phyloP scores from a whole-genome alignment of 495 filamentous ascomycete species.

The Halenospora varia region DNA sequence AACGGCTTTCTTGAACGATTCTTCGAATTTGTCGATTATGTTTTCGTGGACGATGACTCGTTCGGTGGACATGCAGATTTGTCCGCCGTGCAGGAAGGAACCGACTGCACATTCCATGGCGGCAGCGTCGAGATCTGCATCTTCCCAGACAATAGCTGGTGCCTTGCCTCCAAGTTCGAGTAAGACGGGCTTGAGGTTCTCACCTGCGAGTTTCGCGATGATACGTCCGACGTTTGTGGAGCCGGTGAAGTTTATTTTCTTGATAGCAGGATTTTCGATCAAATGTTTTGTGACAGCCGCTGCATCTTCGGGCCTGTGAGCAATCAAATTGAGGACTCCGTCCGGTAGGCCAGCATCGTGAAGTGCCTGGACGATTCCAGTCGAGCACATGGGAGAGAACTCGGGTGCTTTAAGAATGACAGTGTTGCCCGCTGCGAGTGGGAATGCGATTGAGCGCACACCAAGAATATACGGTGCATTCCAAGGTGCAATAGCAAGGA shows the following conservation, averaged over 20 bases:
- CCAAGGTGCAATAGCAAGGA: conserved; percentile 84
- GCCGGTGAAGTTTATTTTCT: conserved; percentile 69
- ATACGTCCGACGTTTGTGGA: conserved; percentile 54
- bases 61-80: conserved; percentile 93
- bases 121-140: conserved; percentile 58
- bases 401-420: conserved; percentile 76
- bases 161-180: conserved; percentile 69
- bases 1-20: conserved; percentile 45
- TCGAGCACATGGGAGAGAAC: conserved; percentile 69
- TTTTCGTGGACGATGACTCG: conserved; percentile 76
- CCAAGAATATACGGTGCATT: conserved; percentile 74
- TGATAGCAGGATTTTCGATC: conserved; percentile 49
- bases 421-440: conserved; percentile 81
- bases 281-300: conserved; percentile 50
- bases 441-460: conserved; percentile 61
- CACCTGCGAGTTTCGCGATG: conserved; percentile 53
- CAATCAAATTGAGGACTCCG: conserved; percentile 56
- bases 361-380: conserved; percentile 64
- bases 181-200: conserved; percentile 63
- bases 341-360: conserved; percentile 66
- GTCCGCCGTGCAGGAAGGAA: conserved; percentile 59
- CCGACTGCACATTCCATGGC: conserved; percentile 47
- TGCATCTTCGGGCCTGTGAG: conserved; percentile 47
- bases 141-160: conserved; percentile 59
- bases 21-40: conserved; percentile 61